These are phyloP conservation scores for Quambalaria eucalypti DNA, from an alignment of 1,284 basidiomycete genomes.

Conservation along the genomic window DNA sequence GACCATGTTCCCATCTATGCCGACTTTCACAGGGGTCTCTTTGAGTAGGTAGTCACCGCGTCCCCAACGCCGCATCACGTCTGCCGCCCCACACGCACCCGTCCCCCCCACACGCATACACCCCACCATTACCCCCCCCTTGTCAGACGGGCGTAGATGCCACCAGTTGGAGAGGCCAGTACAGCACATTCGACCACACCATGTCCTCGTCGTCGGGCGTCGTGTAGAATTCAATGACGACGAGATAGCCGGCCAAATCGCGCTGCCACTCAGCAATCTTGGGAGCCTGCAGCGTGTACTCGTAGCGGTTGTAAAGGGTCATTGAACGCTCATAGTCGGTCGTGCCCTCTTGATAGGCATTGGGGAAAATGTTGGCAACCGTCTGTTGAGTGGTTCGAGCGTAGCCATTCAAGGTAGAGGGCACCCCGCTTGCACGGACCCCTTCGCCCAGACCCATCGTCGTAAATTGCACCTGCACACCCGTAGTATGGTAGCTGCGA, in stretches of 20 bases:
- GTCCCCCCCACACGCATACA: too few species aligned
- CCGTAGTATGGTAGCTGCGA: too few species aligned
- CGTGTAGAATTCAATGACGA: not conserved
- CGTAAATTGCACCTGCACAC: too few species aligned
- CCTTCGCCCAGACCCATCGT: too few species aligned
- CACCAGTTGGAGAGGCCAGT: too few species aligned
- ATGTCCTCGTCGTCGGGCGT: not conserved
- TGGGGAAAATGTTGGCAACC: not conserved
- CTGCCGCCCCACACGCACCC: too few species aligned
- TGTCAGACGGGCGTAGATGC: too few species aligned
- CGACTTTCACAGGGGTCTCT: not conserved
- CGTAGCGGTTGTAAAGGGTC: not conserved
- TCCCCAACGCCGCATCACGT: too few species aligned
- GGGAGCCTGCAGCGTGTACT: not conserved
- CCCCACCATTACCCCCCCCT: too few species aligned
- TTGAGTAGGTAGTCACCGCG: too few species aligned
- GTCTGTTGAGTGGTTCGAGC: not conserved
- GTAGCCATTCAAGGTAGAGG: not conserved
- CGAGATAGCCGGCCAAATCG: not conserved
- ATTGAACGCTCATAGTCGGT: not conserved
- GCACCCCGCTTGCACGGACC: too few species aligned
- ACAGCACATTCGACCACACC: too few species aligned
- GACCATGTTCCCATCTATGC: slow-evolving; percentile 6
- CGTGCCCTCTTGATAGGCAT: not conserved
- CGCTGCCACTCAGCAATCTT: not conserved